Percentiles rank a stretch among this genome's conserved stretches.
Conservation (phyloP, 2,329 filamentous ascomycete species). For the Diplodia seriata region DNA sequence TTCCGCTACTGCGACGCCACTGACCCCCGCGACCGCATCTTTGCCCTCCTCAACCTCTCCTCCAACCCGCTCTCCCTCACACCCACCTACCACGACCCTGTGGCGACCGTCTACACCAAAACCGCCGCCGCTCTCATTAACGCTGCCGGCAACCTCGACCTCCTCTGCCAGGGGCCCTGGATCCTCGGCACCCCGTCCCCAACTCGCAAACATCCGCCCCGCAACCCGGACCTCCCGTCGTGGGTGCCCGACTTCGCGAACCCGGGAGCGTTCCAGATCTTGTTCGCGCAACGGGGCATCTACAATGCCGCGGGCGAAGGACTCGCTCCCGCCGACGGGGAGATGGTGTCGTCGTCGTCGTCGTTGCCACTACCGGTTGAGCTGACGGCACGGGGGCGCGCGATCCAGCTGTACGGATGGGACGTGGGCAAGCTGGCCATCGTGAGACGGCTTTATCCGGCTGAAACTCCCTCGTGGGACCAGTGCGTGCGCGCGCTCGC, state of each 20-base stretch:
- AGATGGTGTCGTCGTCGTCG: no score
- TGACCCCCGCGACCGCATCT: constrained; percentile 26
- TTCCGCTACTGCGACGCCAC: constrained; percentile 39
- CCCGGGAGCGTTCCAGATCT: not conserved
- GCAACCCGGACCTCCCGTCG: constrained; percentile 36
- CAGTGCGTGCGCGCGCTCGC: not conserved
- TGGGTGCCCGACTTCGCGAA: constrained; percentile 40
- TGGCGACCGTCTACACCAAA: constrained; percentile 38
- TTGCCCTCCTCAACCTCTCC: constrained; percentile 32
- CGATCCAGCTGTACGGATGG: not conserved
- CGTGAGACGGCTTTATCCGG: no score
- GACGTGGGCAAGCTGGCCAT: not conserved
- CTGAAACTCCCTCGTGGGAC: not conserved
- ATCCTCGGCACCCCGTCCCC: not conserved
- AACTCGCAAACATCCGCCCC: constrained; percentile 1
- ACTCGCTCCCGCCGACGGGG: no score
- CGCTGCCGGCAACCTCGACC: constrained; percentile 36
- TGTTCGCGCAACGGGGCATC: constrained; percentile 29
- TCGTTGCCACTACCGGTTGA: not conserved
- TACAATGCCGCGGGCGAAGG: not conserved
- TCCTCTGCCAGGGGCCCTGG: constrained; percentile 36
- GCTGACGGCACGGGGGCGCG: not conserved
- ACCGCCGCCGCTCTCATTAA: constrained; percentile 36
- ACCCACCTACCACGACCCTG: constrained; percentile 38
- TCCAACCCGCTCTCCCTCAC: constrained; percentile 35